Evolutionary conservation across 2,329 filamentous ascomycete species (phyloP), one percentile per base, ranked within the genome.

Genomic region (Arthrobotrys pseudoclavata): DNA sequence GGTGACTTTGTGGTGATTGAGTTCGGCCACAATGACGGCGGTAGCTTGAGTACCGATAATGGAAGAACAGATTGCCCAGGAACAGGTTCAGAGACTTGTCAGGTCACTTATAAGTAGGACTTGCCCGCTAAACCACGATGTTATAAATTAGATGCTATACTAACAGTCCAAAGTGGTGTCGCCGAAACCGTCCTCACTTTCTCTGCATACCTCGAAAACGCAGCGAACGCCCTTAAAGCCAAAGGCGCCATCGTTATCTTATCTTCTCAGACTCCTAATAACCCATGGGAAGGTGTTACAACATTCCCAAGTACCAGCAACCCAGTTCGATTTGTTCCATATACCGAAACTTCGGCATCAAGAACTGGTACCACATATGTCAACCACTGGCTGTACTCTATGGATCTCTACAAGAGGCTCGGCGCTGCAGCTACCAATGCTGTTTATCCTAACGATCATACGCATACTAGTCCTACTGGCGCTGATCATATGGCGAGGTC

Each of bases 1-100:
- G 89, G 88, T 34, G 90, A 92, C 83, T 90, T 88, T 83, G 89
- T 91, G 0, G 85, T 92, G 66, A 91, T 92, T 66, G 90, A 92
- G 80, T 91, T 92, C 80, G 90, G 91, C 0, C 90, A 92, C 84
- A 92, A 92, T 80, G 91, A 92, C 80, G 90, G 89, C 22, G 89
- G 90, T 1, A 86, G 86, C 37, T 64, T 76, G 37, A 62, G 29
- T 22, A 76, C 71, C 15, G 71, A 76, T 18, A 76, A 76, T 24
- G 71, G 71, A 34, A 69, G 71, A 22, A 66, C 37, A 10, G 66
- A 69, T n/a, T 76, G 72, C 47, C 37, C 47, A 9, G 72, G 72
- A 52, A 71, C 66, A 4, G 53, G 72, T 66, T 55, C 66, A 7
- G 72, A 76, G 31, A 76, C 66, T 15, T 76, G 72, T 26, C 34